These are phyloP conservation scores for Penicillium sp. DNA, from an alignment of 2,329 filamentous ascomycete genomes.

Conservation along the genomic window DNA sequence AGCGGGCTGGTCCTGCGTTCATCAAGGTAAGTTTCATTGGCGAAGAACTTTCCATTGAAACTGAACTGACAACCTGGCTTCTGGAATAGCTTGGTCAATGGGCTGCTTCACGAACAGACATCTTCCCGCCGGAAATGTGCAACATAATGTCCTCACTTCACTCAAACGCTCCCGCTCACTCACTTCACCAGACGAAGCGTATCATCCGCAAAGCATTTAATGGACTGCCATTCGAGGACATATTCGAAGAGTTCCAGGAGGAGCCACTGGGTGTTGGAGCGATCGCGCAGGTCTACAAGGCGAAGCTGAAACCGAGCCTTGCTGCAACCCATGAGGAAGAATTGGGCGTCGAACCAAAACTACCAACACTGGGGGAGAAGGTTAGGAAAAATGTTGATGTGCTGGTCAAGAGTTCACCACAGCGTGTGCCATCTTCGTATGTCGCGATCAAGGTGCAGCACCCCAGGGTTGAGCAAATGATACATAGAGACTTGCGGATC, in stretches of 20 bases:
- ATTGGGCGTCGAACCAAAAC: constrained; percentile 39
- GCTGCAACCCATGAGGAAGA: constrained; percentile 55
- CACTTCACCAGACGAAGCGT: constrained; percentile 65
- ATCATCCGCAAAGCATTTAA: constrained; percentile 76
- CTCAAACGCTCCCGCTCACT: constrained; percentile 87
- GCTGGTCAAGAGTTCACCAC: constrained; percentile 75
- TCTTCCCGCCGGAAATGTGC: constrained; percentile 90
- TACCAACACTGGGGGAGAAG: constrained; percentile 54
- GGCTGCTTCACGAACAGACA: constrained; percentile 91
- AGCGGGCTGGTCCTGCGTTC: constrained; percentile 85
- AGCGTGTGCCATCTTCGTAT: constrained; percentile 77
- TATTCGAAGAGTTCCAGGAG: constrained; percentile 93
- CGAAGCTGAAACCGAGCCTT: constrained; percentile 74
- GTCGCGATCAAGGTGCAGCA: constrained; percentile 95
- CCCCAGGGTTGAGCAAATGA: constrained; percentile 77
- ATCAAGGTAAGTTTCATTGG: constrained; percentile 61
- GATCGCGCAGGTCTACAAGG: constrained; percentile 95
- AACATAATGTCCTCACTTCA: constrained; percentile 88
- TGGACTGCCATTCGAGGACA: constrained; percentile 70
- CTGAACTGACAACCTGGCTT: not conserved
- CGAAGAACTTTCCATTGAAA: not conserved
- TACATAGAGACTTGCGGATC: constrained; percentile 82
- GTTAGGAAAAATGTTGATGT: constrained; percentile 75
- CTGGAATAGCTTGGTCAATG: constrained; percentile 73
- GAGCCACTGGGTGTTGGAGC: constrained; percentile 84